Conservation (phyloP, 176 grass and related monocot species). For the Cenchrus fungigraminus region DNA sequence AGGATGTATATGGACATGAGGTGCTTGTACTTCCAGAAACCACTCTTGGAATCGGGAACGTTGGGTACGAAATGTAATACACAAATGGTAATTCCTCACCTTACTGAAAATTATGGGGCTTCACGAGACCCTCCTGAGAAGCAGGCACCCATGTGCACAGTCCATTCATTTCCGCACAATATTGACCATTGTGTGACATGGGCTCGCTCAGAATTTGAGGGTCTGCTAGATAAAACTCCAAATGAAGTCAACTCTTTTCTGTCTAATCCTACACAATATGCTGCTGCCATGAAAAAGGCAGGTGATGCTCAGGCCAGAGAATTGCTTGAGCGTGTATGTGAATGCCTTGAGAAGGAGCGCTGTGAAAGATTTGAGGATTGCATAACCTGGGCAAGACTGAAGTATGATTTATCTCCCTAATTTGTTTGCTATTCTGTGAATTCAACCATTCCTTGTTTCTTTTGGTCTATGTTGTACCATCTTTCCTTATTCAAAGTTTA, state of each 20-base stretch:
- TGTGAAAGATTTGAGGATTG: slow-evolving; percentile 76
- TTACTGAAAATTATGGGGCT: slow-evolving; percentile 85
- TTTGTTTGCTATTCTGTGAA: slow-evolving; percentile 5
- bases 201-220: slow-evolving; percentile 83
- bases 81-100: slow-evolving; percentile 81
- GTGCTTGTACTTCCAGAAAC: slow-evolving; percentile 88
- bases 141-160: slow-evolving; percentile 78
- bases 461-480: neutral
- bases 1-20: slow-evolving; percentile 83
- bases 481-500: slow-evolving; percentile 7
- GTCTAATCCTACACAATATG: slow-evolving; percentile 62
- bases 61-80: slow-evolving; percentile 75
- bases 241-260: slow-evolving; percentile 83
- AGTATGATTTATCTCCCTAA: slow-evolving; percentile 57
- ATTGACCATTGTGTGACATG: slow-evolving; percentile 83
- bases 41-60: slow-evolving; percentile 81
- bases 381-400: slow-evolving; percentile 70
- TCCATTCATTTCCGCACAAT: slow-evolving; percentile 81
- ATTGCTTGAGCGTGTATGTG: slow-evolving; percentile 53
- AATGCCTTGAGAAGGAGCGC: slow-evolving; percentile 67
- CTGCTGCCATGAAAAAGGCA: slow-evolving; percentile 66
- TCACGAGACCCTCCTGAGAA: slow-evolving; percentile 78
- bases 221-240: slow-evolving; percentile 74
- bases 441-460: slow-evolving; percentile 12
- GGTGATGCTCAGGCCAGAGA: slow-evolving; percentile 81